phyloP scores from a whole-genome alignment of 164 flowering plant genomes.

The Pachysandra terminalis region DNA sequence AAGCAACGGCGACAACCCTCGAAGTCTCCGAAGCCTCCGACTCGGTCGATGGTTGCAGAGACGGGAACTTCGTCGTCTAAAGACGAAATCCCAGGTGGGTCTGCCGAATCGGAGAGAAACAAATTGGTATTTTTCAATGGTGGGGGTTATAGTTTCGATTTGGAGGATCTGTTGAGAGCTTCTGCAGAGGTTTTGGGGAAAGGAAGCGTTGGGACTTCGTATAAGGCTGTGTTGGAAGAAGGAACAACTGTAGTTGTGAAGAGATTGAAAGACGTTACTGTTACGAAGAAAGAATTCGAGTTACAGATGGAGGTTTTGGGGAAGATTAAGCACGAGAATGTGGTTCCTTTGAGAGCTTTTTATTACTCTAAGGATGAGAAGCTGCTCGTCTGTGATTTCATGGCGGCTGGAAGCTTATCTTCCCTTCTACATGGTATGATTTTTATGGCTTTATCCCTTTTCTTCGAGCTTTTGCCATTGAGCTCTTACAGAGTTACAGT shows the following conservation, averaged over 20 bases:
- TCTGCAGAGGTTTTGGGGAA: conserved; percentile 81
- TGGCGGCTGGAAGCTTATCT: conserved; percentile 67
- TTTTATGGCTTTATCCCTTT: not conserved
- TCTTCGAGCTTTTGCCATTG: not conserved
- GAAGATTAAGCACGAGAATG: conserved; percentile 58
- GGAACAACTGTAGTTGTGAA: conserved; percentile 79
- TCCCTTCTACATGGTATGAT: conserved; percentile 61
- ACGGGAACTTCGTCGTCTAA: conserved; percentile 60
- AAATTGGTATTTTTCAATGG: conserved; percentile 59
- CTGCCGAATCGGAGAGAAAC: conserved; percentile 56
- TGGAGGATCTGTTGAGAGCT: conserved; percentile 73
- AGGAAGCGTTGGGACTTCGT: conserved; percentile 73
- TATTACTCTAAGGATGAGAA: conserved; percentile 78
- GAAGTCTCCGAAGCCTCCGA: conserved; percentile 15
- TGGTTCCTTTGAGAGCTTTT: conserved; percentile 57
- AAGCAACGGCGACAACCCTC: conserved; percentile 13
- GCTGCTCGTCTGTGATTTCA: conserved; percentile 57
- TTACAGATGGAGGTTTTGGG: conserved; percentile 56
- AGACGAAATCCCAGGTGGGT: conserved; percentile 53
- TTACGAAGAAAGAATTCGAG: conserved; percentile 57
- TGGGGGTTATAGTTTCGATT: conserved; percentile 58
- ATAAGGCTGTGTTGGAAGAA: conserved; percentile 77
- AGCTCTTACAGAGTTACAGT: not conserved
- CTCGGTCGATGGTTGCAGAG: conserved; percentile 19
- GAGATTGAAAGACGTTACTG: conserved; percentile 65